A percentile compares a stretch with the other conserved stretches of the same genome.
phyloP scores from a whole-genome alignment of 495 filamentous ascomycete species.

The Halenospora varia region DNA sequence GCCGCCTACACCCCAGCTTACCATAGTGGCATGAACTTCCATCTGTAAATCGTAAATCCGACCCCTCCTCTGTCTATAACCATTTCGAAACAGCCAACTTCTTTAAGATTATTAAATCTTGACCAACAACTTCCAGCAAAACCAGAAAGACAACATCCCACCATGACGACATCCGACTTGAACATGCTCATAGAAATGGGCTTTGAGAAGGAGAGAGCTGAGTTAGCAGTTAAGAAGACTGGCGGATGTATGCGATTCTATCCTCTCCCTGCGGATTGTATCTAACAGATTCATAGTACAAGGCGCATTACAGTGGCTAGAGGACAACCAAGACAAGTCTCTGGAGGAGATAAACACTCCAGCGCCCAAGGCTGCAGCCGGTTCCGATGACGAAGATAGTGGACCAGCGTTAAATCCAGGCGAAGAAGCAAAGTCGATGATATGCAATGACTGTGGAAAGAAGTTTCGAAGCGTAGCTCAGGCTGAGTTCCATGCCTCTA shows the following conservation, averaged over 20 bases:
- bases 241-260: conserved; percentile 59
- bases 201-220: conserved; percentile 75
- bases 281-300: conserved; percentile 54
- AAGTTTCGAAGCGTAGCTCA: conserved; percentile 75
- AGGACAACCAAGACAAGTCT: conserved; percentile 78
- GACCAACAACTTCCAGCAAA: neutral
- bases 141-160: neutral
- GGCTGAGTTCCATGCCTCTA: conserved; percentile 87
- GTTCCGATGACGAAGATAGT: conserved; percentile 43
- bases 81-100: too few species aligned
- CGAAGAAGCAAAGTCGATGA: conserved; percentile 50
- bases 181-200: conserved; percentile 90
- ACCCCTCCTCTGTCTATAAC: too few species aligned
- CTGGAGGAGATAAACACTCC: conserved; percentile 68
- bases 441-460: conserved; percentile 91
- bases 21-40: neutral
- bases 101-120: too few species aligned
- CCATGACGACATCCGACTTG: conserved; percentile 45
- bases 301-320: conserved; percentile 90
- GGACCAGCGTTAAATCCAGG: conserved; percentile 55
- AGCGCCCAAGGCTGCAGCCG: conserved; percentile 15
- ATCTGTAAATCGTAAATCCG: neutral
- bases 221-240: conserved; percentile 75
- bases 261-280: neutral
- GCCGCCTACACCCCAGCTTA: too few species aligned